Base-by-base conservation (phyloP, 805 yeast species). In the Starmerella bombicola region DNA sequence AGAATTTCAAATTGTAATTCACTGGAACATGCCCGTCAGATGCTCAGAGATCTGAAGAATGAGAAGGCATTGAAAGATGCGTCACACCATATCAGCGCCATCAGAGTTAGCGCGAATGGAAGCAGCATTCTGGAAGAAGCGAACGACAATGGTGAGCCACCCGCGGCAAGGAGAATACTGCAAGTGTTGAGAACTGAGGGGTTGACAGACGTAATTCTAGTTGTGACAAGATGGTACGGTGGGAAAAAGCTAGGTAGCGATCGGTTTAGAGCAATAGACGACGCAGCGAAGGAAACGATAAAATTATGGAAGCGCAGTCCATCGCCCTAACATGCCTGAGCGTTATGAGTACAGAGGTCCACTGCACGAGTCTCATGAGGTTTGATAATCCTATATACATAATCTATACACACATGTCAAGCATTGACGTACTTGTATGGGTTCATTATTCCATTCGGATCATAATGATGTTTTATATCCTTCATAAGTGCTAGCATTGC, bases 381-480 rank as follows among this genome's bases (percentile, higher is more conserved):
- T n/a, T n/a, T n/a, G n/a, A n/a, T n/a, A n/a, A n/a, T n/a, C n/a
- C n/a, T n/a, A n/a, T n/a, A n/a, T n/a, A n/a, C n/a, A n/a, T n/a
- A n/a, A 33, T 13, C 13, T 22, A 20, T 16, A 16, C 8, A 15
- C 7, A 18, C 29, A 21, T 16, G 4, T 25, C 33, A 36, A 8
- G 43, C 47, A 18, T 41, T 42, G 4, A 45, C 40, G 21, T 45
- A 91, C 61, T 88, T 88, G 67, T 88, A 91, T 20, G 98, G 98
- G 60, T 91, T 91, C 70, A 91, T 62, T 55, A 91, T 91, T 18
- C 78, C 80, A 41, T 83, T 80, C 49, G 96, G 96, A 66, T 91
- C 98, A 56, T 74, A 86, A 51, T 73, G 75, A n/a, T 67, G 52
- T 65, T 88, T 91, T 52, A 91, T 62, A 30, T 75, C 75, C 58